Conservation (phyloP, 2,329 filamentous ascomycete species). For the Albophoma yamanashiensis region DNA sequence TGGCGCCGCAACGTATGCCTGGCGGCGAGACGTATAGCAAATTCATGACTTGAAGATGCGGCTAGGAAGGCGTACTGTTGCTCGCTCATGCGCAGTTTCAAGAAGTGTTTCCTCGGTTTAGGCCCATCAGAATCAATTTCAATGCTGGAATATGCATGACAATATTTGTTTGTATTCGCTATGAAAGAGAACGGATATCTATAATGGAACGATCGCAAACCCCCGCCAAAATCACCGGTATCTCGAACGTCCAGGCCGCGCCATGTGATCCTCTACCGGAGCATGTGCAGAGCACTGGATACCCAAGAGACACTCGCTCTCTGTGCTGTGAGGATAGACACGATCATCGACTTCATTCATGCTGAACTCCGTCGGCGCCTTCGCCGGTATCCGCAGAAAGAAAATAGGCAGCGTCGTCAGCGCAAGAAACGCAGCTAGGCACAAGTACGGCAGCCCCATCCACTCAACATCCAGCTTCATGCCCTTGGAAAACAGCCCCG, state of each 20-base stretch:
- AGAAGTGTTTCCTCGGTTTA: not conserved
- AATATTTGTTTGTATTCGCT: not conserved
- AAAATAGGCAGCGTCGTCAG: conserved; percentile 1
- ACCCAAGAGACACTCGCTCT: not conserved
- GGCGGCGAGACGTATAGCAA: too few species aligned
- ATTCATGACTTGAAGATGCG: too few species aligned
- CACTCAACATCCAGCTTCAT: conserved; percentile 11
- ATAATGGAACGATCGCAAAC: not conserved
- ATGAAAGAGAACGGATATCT: not conserved
- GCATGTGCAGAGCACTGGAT: not conserved
- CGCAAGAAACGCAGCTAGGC: conserved; percentile 2
- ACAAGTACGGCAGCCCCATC: conserved; percentile 15
- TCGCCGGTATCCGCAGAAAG: not conserved
- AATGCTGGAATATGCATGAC: not conserved
- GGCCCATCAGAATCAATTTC: not conserved
- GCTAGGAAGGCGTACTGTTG: not conserved
- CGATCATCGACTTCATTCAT: not conserved
- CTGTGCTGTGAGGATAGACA: not conserved
- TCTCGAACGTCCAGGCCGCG: not conserved
- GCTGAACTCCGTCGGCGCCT: not conserved
- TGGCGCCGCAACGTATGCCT: too few species aligned
- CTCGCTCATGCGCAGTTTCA: not conserved
- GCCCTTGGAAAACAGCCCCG: conserved; percentile 13
- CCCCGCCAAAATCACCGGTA: not conserved
- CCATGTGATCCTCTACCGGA: not conserved